Base-by-base conservation (phyloP, 805 yeast genomes). In the Scheffersomyces coipomensis region DNA sequence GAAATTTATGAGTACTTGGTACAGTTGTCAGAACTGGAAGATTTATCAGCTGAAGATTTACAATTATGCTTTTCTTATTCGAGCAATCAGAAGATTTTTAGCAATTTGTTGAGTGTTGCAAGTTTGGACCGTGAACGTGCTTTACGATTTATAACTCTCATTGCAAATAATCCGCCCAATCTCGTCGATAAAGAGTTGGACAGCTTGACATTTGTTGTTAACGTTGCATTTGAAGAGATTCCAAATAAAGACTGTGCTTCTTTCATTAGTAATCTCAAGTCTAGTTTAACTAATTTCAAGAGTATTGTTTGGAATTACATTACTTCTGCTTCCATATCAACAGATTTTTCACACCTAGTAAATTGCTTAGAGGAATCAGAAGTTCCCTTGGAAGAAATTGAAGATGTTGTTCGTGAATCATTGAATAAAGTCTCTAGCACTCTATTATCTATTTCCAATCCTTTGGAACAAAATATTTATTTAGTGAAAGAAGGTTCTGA, bases 371-470 rank as follows among this genome's bases (percentile, higher is more conserved):
- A 13, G 5, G 7, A 5, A 4, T n/a, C 17, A 13, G 6, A 13
- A 13, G 22, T 56, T 11, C 56, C 64, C 5, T 24, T 53, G 3
- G 43, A 55, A 0, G 52, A 55, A n/a, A 52, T 79, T 1, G 47
- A 52, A 0, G 50, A 52, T 3, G 33, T 24, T 6, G 37, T 62
- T 17, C 17, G 19, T 9, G 19, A 23, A 1, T 51, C 60, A 2
- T 15, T 49, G 12, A 17, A 37, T 12, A 33, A 35, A n/a, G 25
- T 55, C 12, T 33, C 47, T n/a, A 34, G 37, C 3, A 38, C 52
- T 11, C 55, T 66, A 29, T 43, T 78, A 16, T 52, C 81, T 0
- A 50, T 77, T 19, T 73, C 78, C 0, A 78, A 76, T 47, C 68
- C 78, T 1, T 50, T 79, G 34, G 72, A 62, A 19, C 60, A 65